These are phyloP conservation scores for Musa balbisiana DNA, from an alignment of 202 grass and related monocot genomes.

Conservation along the genomic window DNA sequence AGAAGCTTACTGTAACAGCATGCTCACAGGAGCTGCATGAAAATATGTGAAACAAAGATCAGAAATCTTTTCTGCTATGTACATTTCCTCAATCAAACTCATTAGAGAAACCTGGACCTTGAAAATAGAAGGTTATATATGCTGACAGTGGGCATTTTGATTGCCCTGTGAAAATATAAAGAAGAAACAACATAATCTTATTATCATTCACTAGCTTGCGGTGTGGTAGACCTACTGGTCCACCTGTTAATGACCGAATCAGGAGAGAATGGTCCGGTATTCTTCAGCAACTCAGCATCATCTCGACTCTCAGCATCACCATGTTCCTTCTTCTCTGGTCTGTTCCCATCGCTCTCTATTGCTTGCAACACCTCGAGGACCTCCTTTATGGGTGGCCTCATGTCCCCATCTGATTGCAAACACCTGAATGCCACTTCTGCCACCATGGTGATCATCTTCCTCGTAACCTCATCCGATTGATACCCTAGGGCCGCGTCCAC, in stretches of 20 bases:
- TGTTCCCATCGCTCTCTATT: background rate
- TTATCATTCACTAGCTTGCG: background rate
- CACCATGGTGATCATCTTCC: slow-evolving; percentile 12
- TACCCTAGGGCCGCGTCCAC: slow-evolving; percentile 12
- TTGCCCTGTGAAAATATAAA: background rate
- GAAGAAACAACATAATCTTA: background rate
- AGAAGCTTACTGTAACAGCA: too few relatives aligned
- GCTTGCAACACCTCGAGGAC: slow-evolving; percentile 17
- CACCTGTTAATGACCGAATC: slow-evolving; percentile 10
- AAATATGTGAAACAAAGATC: too few relatives aligned
- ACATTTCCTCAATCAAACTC: background rate
- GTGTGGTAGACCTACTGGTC: slow-evolving; percentile 1
- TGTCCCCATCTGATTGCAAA: slow-evolving; percentile 7
- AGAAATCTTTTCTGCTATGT: background rate
- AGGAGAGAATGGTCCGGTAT: slow-evolving; percentile 8
- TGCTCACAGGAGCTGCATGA: too few relatives aligned
- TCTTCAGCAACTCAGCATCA: background rate
- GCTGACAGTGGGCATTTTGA: background rate
- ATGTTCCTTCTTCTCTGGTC: background rate
- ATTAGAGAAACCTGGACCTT: background rate
- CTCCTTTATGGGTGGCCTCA: slow-evolving; percentile 21
- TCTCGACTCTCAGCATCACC: background rate
- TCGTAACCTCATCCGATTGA: background rate
- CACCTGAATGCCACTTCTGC: slow-evolving; percentile 18
- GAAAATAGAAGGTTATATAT: background rate